Base-by-base conservation (phyloP, 2,329 filamentous ascomycete genomes). In the Aspergillus japonicus region DNA sequence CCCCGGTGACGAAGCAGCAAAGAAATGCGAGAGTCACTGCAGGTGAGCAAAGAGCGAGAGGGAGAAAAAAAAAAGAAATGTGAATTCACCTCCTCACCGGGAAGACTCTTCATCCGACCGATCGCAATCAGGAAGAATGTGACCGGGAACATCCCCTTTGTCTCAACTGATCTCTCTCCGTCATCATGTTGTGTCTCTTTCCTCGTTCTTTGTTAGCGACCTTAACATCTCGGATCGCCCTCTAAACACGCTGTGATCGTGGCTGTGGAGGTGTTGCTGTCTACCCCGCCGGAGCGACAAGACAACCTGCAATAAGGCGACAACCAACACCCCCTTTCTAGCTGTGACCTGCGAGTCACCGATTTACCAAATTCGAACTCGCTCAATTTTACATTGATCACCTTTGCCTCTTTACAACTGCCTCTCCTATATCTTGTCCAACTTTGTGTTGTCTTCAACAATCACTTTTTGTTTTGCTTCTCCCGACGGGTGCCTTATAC, bases 21-120 rank as follows among this genome's bases (percentile, higher is more conserved):
- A 59, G 47, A 57, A 44, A 44, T 44, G 14, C 31, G 56, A 49
- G 31, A 57, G 14, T 50, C 23, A 50, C 39, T 44, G 39, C 39
- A 24, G 48, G 19, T 47, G 26, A 48, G 31, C 16, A 23, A 33
- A 23, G 26, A 7, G 12, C 4, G 42, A 56, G 50, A 8, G 2
- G 21, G 21, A 35, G 10, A 31, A n/a, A 60, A 54, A 5, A 57
- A 42, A 29, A 56, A 24, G 11, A 23, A 29, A 35, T 2, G 1
- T 24, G 29, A 51, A 48, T 16, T 44, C 39, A n/a, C 5, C 16
- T 19, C 3, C 39, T n/a, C 16, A 19, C n/a, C 16, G 39, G 39
- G 33, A 16, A 16, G 39, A 19, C 39, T 44, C 52, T 29, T 57
- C 56, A 58, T 58, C 35, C 33, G 26, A 51, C 42, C 50, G 33